Percentiles rank a stretch among this genome's conserved stretches.
Conservation (phyloP, 768 basidiomycete species). For the Rhodosporidiobolus odoratus region DNA sequence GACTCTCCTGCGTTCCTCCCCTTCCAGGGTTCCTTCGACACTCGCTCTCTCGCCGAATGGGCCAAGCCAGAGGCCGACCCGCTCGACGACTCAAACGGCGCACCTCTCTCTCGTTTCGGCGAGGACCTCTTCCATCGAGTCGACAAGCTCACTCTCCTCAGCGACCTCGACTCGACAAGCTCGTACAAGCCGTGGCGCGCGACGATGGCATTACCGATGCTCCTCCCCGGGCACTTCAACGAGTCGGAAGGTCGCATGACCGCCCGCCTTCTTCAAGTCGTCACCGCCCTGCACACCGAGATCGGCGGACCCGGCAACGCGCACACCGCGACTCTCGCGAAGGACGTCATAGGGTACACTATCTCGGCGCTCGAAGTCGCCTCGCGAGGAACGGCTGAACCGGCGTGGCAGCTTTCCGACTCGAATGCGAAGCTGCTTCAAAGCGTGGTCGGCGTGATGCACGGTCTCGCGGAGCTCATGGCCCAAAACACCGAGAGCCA, state of each 20-base stretch:
- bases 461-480: constrained; percentile 54
- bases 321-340: constrained; percentile 56
- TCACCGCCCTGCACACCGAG: constrained; percentile 76
- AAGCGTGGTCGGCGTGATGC: constrained; percentile 65
- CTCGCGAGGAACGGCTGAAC: constrained; percentile 58
- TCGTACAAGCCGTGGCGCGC: constrained; percentile 30
- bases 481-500: not conserved
- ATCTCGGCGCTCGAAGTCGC: constrained; percentile 73
- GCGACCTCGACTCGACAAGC: constrained; percentile 1
- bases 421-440: constrained; percentile 70
- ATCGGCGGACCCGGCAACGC: constrained; percentile 62
- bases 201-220: constrained; percentile 7
- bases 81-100: not conserved
- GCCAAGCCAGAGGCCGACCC: constrained; percentile 1
- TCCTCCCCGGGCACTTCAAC: constrained; percentile 5
- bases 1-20: constrained; percentile 17
- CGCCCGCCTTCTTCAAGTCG: constrained; percentile 65
- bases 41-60: constrained; percentile 20
- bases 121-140: not conserved
- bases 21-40: not conserved
- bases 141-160: constrained; percentile 15
- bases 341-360: constrained; percentile 85
- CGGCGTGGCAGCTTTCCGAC: constrained; percentile 57
- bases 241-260: constrained; percentile 31
- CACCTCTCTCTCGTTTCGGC: not conserved